Base-by-base conservation (phyloP, 495 filamentous ascomycete genomes). In the Filosporella fistucella region DNA sequence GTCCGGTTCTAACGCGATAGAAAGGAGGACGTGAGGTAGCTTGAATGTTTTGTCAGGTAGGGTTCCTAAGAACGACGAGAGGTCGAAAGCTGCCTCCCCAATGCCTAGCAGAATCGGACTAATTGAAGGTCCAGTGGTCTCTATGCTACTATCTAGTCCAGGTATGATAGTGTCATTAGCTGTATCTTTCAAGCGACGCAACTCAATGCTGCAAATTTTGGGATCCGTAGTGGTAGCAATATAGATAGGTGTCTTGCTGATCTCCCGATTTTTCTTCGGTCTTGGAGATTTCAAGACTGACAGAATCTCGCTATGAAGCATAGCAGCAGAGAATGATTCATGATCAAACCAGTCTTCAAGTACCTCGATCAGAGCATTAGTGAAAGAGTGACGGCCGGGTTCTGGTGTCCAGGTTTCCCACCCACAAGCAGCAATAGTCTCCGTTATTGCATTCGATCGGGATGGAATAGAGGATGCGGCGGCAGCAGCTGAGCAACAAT, bases 361-460 rank as follows among this genome's bases (percentile, higher is more conserved):
- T 0, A 76, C 72, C 26, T 74, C 69, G 23, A 76, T 74, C 16
- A 76, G 52, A 29, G 69, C 66, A 36, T 73, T 69, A 10, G 71
- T 74, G 23, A 76, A 76, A 3, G 71, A 74, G 44, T 74, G 71
- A 22, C 72, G 61, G 38, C 72, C 72, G 3, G 71, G 71, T 45
- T 71, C 67, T 1, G 71, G 70, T 21, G 71, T 68, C 21, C 71
- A 72, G 34, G 70, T 69, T 47, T 76, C 72, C 68, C 68, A 74
- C 29, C 69, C 72, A 12, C 69, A 76, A 14, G 72, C 72, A 3
- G 71, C 74, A 37, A 76, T 74, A 13, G 72, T 75, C 55, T 76
- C 72, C 3, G 68, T 76, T 45, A 73, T 70, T 52, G 69, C 72
- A 47, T 66, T 62, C 18, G 71, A 69, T n/a, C 37, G 25, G 4